Evolutionary conservation across 2,329 filamentous ascomycete genomes (phyloP), one percentile per base, ranked within the genome.

Genomic region (Xylaria sp.): DNA sequence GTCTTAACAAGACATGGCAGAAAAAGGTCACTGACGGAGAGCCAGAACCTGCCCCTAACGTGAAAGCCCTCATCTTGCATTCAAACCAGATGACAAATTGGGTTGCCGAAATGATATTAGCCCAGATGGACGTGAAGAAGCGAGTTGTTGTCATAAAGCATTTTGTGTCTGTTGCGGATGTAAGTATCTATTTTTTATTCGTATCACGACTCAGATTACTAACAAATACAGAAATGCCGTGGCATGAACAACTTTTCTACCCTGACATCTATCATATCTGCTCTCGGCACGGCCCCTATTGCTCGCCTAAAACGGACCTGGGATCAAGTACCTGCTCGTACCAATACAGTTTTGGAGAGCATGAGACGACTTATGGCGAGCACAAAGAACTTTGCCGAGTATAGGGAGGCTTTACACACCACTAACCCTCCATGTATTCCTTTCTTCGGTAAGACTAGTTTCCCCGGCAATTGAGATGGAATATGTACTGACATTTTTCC

Each of bases 1-100:
- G 95, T 78, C 83, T 99, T 68, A 97, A 97, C 81, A 99, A 99
- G 85, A 97, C 94, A 5, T 99, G 96, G 96, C 94, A 97, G 80
- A 98, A 96, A 86, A 97, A 97, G 83, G 85, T 96, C 65, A 87
- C 83, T 9, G 91, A 94, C 38, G 90, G 91, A 67, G 92, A 94
- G 69, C 87, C 91, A 5, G 94, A 97, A 74, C 92, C 94, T 38
- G 94, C 96, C 10, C 89, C 93, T 0, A 98, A 99, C 74, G 93
- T 99, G 73, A 97, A 98, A 81, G 92, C 94, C 10, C 86, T 99
- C 69, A 99, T 99, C 81, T 84, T 98, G 59, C 96, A 99, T 81
- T 98, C 96, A 0, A 99, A 99, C 76, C 95, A 98, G 79, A 90
- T 99, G 84, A 99, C 96, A 5, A 99, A 98, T 78, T 99, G 96